A percentile compares a stretch with the other conserved stretches of the same genome.
Evolutionary conservation across 108 stramenopile genomes (phyloP).

Genomic region (Skeletonema potamos): DNA sequence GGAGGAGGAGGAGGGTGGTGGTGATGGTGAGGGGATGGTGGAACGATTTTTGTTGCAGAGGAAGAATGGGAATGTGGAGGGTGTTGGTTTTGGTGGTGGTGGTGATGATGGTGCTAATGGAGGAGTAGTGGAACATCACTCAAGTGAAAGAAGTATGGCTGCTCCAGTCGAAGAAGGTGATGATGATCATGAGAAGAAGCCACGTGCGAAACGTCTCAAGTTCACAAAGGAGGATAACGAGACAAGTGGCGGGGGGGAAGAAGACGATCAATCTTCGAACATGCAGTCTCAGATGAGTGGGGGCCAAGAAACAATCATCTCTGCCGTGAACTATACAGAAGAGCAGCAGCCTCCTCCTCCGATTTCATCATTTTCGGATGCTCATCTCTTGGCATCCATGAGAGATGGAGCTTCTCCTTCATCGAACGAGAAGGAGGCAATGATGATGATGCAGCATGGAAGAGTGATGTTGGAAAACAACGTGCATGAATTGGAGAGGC

Average conservation of each 20-base stretch:
- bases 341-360: neutral
- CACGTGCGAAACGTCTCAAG: neutral
- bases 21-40: neutral
- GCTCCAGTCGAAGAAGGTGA: neutral
- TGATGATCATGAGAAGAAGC: neutral
- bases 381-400: conserved; percentile 2
- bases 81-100: neutral
- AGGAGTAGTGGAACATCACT: neutral
- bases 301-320: neutral
- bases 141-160: neutral
- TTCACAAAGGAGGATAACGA: too few relatives aligned
- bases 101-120: neutral
- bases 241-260: too few relatives aligned
- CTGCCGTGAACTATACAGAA: neutral
- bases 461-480: too few relatives aligned
- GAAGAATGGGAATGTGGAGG: conserved; percentile 10
- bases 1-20: neutral
- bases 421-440: neutral
- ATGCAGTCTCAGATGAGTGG: neutral
- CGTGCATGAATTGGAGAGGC: too few relatives aligned
- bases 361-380: neutral
- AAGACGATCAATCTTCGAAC: too few relatives aligned
- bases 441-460: too few relatives aligned
- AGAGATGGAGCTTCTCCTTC: neutral
- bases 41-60: conserved; percentile 13